These are phyloP conservation scores for Colletotrichum falcatum DNA, from an alignment of 2,329 filamentous ascomycete species.

Conservation along the genomic window DNA sequence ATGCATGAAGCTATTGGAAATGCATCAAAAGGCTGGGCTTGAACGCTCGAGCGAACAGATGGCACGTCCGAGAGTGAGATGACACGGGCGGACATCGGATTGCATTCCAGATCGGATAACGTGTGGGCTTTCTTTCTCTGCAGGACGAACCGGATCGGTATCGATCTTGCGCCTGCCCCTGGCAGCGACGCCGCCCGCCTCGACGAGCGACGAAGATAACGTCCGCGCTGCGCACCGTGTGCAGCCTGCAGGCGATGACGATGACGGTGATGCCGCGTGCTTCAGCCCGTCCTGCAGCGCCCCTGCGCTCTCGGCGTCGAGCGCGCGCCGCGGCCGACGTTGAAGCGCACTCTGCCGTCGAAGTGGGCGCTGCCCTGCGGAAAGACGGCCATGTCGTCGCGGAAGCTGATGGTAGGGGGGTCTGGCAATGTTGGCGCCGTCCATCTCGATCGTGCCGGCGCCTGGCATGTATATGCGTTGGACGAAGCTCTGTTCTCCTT, in stretches of 20 bases:
- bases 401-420: conserved; percentile 52
- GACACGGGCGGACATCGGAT: conserved; percentile 19
- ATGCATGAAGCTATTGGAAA: conserved; percentile 19
- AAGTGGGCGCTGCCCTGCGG: conserved; percentile 57
- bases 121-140: not conserved
- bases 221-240: conserved; percentile 58
- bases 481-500: conserved; percentile 47
- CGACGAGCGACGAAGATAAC: conserved; percentile 58
- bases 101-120: not conserved
- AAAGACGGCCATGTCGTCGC: conserved; percentile 54
- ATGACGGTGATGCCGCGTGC: conserved; percentile 58
- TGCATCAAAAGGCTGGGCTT: conserved; percentile 6
- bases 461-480: conserved; percentile 62
- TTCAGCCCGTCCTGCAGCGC: conserved; percentile 70
- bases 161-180: conserved; percentile 50
- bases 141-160: not conserved
- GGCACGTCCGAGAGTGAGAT: conserved; percentile 21
- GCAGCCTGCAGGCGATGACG: conserved; percentile 58
- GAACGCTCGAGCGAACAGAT: conserved; percentile 16
- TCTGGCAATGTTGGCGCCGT: conserved; percentile 60
- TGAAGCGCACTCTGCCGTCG: conserved; percentile 55
- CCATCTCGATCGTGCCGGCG: conserved; percentile 54
- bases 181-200: conserved; percentile 65
- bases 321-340: conserved; percentile 56
- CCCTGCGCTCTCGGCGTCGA: conserved; percentile 72